These are phyloP conservation scores for Bipolaris zeicola DNA, from an alignment of 2,329 filamentous ascomycete species.

Conservation along the genomic window DNA sequence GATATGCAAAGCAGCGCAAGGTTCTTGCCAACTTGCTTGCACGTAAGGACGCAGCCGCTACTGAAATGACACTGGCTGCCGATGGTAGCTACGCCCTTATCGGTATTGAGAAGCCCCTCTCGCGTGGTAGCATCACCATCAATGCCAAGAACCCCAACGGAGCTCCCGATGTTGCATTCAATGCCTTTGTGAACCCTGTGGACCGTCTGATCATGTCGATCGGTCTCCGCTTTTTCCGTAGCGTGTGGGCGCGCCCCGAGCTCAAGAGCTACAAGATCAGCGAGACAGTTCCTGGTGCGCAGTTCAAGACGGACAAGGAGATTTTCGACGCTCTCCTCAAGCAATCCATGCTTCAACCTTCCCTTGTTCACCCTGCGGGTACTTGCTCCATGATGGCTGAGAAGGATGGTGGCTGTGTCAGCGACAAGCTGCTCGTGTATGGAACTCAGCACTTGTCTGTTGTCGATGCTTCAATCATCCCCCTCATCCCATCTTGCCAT, in stretches of 20 bases:
- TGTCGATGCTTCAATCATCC: constrained; percentile 42
- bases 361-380: constrained; percentile 39
- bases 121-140: constrained; percentile 44
- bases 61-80: constrained; percentile 45
- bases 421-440: constrained; percentile 36
- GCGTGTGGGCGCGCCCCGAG: constrained; percentile 33
- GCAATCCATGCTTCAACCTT: constrained; percentile 29
- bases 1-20: constrained; percentile 31
- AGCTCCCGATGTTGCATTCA: constrained; percentile 33
- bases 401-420: constrained; percentile 35
- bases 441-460: constrained; percentile 35
- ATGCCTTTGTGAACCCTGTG: constrained; percentile 37
- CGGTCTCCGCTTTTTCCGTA: constrained; percentile 44
- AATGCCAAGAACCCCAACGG: constrained; percentile 38
- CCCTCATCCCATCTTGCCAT: constrained; percentile 37
- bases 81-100: constrained; percentile 35
- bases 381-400: constrained; percentile 39
- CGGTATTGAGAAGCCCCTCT: constrained; percentile 41
- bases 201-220: constrained; percentile 39
- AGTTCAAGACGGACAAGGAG: constrained; percentile 31
- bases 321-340: constrained; percentile 27
- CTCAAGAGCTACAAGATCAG: constrained; percentile 29
- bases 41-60: constrained; percentile 29
- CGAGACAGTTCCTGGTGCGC: constrained; percentile 31
- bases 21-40: constrained; percentile 31